A percentile compares a stretch with the other conserved stretches of the same genome.
Evolutionary conservation across 2,329 filamentous ascomycete species (phyloP).

Genomic region (Ophioceras dolichostomum): DNA sequence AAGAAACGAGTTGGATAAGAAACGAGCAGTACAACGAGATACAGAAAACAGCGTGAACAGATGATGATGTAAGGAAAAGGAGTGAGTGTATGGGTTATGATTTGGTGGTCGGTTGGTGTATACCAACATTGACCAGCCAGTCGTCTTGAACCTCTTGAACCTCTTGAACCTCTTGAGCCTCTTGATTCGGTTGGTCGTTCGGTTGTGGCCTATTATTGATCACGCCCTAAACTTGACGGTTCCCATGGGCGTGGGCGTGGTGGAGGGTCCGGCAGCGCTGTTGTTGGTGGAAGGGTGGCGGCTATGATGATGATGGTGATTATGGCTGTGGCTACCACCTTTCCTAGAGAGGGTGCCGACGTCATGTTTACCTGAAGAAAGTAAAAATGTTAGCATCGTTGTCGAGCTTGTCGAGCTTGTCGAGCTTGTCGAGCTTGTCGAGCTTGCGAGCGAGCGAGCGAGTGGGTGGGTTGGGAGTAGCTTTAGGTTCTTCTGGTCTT

Average conservation of each 20-base stretch:
- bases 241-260: conserved; percentile 5
- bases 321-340: conserved; percentile 25
- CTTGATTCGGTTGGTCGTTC: not conserved
- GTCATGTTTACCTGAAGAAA: conserved; percentile 68
- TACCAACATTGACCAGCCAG: not conserved
- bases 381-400: conserved; percentile 1
- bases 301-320: conserved; percentile 12
- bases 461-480: not conserved
- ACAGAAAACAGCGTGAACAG: not conserved
- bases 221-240: not conserved
- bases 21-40: no score
- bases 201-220: not conserved
- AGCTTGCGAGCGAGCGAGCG: no score
- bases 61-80: conserved; percentile 3
- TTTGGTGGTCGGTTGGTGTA: no score
- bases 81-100: not conserved
- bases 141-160: not conserved
- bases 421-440: no score
- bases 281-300: conserved; percentile 6
- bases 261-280: conserved; percentile 2
- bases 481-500: no score
- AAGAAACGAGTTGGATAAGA: no score
- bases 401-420: no score
- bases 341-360: conserved; percentile 46
- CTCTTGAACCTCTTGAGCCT: no score